Conservation (phyloP, 768 basidiomycete genomes). For the Gautieria morchelliformis region DNA sequence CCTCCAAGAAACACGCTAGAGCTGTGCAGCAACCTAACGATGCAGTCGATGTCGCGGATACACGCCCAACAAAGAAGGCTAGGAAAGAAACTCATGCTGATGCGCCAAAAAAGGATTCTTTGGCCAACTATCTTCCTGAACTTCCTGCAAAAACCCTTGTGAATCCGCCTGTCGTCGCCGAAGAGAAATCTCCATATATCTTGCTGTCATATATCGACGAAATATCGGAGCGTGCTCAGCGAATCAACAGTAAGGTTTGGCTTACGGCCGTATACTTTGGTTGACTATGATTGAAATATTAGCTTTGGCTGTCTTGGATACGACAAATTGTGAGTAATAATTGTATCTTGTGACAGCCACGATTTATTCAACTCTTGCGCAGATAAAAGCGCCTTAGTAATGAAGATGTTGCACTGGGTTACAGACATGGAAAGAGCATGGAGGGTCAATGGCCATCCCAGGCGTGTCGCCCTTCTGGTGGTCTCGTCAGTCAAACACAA, state of each 20-base stretch:
- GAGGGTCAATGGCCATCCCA: conserved; percentile 10
- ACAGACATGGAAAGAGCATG: conserved; percentile 16
- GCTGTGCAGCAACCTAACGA: not conserved
- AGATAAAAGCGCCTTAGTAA: conserved; percentile 22
- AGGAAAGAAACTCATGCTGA: not conserved
- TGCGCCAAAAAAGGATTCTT: conserved; percentile 16
- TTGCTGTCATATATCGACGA: conserved; percentile 11
- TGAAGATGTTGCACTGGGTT: conserved; percentile 21
- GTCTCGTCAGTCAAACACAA: conserved; percentile 20
- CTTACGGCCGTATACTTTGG: not conserved
- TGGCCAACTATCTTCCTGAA: conserved; percentile 29
- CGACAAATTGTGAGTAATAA: conserved; percentile 18
- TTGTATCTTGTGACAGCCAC: not conserved
- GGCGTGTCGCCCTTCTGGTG: conserved; percentile 23
- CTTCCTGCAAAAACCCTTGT: conserved; percentile 15
- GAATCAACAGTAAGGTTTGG: conserved; percentile 27
- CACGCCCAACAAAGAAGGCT: conserved; percentile 5
- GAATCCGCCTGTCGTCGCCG: not conserved
- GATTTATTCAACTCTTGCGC: not conserved
- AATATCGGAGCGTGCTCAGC: conserved; percentile 24
- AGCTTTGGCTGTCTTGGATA: conserved; percentile 28
- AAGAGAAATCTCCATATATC: conserved; percentile 14
- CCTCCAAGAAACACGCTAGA: not conserved
- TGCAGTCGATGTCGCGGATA: not conserved
- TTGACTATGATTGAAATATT: not conserved